These are phyloP conservation scores for Diversispora epigaea DNA, from an alignment of 192 early-diverging fungal genomes.

Conservation along the genomic window DNA sequence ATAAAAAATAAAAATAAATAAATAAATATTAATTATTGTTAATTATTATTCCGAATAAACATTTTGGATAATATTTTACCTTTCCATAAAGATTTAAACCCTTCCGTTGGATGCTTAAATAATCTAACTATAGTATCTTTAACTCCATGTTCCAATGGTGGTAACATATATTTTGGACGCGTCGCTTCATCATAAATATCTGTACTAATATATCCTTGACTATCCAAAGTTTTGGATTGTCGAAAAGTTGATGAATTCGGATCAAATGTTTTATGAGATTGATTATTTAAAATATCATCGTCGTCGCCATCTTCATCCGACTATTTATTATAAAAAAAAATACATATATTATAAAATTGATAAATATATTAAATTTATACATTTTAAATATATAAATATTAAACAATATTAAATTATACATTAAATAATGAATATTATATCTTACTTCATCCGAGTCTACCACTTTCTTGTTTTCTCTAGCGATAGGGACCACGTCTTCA, in stretches of 20 bases:
- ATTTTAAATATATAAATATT: not conserved
- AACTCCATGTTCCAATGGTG: slow-evolving; percentile 58
- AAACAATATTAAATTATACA: not conserved
- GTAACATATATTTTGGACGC: slow-evolving; percentile 61
- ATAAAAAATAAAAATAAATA: no score
- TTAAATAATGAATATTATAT: not conserved
- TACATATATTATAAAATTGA: not conserved
- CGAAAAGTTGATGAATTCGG: slow-evolving; percentile 49
- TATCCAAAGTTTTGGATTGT: slow-evolving; percentile 47
- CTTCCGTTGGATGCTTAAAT: slow-evolving; percentile 64
- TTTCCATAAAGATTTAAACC: slow-evolving; percentile 56
- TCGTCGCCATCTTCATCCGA: slow-evolving; percentile 22
- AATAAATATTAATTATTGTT: not conserved
- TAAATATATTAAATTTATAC: not conserved
- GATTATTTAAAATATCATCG: slow-evolving; percentile 37
- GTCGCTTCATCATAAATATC: slow-evolving; percentile 54
- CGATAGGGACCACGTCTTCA: slow-evolving; percentile 46
- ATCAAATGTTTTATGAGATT: slow-evolving; percentile 39
- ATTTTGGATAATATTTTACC: slow-evolving; percentile 32
- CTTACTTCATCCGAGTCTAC: slow-evolving; percentile 42
- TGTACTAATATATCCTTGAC: slow-evolving; percentile 60
- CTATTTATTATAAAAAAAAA: not conserved
- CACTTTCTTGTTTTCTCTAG: slow-evolving; percentile 31
- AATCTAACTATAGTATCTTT: slow-evolving; percentile 57
- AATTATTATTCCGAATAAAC: no score